Conservation (phyloP, 176 grass and related monocot genomes). For the Calamus simplicifolius region DNA sequence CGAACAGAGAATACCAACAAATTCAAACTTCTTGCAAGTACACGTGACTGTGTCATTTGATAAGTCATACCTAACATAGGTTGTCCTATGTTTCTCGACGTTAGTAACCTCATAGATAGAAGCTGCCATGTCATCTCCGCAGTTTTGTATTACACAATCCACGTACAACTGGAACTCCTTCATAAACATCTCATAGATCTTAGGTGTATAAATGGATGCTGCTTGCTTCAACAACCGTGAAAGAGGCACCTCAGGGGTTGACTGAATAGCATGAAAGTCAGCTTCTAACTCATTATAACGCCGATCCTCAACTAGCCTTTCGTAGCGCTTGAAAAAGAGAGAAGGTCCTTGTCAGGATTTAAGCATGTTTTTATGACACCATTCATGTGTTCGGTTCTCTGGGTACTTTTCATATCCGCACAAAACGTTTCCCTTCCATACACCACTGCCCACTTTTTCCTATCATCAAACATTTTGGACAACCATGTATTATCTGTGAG, state of each 20-base stretch:
- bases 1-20: conserved; percentile 27
- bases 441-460: conserved; percentile 26
- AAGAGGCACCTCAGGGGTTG: conserved; percentile 14
- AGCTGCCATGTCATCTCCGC: conserved; percentile 12
- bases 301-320: conserved; percentile 30
- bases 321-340: conserved; percentile 27
- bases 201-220: conserved; percentile 24
- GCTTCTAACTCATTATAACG: conserved; percentile 33
- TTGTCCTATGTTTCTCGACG: conserved; percentile 28
- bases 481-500: conserved; percentile 21
- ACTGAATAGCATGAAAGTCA: conserved; percentile 17
- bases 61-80: conserved; percentile 27
- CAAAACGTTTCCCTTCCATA: conserved; percentile 27
- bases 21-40: conserved; percentile 36
- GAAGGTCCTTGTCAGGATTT: conserved; percentile 28
- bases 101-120: conserved; percentile 27
- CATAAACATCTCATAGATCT: conserved; percentile 28
- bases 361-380: conserved; percentile 22
- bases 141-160: conserved; percentile 34
- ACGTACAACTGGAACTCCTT: conserved; percentile 36
- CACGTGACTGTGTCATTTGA: conserved; percentile 19
- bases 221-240: conserved; percentile 34
- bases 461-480: conserved; percentile 24
- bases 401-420: conserved; percentile 29
- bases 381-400: conserved; percentile 31